Conservation (phyloP, 139 green algal species). For the Spirogloea muscicola region DNA sequence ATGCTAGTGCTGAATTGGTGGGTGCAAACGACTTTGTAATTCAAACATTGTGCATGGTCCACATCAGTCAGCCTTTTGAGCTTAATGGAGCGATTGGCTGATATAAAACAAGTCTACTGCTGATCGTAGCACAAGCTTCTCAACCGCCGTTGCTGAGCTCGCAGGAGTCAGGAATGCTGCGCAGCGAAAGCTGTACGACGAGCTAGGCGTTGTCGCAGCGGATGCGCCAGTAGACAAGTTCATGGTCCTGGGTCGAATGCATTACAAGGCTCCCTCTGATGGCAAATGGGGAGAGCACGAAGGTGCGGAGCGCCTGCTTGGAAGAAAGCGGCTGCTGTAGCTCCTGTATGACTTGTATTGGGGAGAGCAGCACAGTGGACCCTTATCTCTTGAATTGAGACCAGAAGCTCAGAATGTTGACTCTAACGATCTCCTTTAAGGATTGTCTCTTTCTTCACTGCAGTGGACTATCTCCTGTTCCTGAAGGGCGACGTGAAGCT, state of each 20-base stretch:
- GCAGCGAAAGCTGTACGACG: conserved; percentile 53
- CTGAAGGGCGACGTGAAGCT: conserved; percentile 53
- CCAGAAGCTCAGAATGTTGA: background rate
- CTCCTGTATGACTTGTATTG: background rate
- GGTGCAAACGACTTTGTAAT: no score
- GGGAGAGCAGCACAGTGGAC: background rate
- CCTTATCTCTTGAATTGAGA: background rate
- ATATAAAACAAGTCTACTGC: background rate
- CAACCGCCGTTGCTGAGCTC: background rate
- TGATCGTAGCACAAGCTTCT: background rate
- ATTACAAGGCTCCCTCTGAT: conserved; percentile 77
- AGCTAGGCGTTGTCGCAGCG: conserved; percentile 44
- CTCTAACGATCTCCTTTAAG: background rate
- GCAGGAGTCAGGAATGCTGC: conserved; percentile 37
- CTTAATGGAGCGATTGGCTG: no score
- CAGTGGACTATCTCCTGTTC: conserved; percentile 96
- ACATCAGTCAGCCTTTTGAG: no score
- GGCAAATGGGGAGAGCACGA: conserved; percentile 66
- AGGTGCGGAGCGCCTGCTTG: conserved; percentile 41
- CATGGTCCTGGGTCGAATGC: conserved; percentile 81
- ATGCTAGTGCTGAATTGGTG: no score
- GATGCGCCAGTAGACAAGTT: conserved; percentile 63
- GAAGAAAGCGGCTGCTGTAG: background rate
- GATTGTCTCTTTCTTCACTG: background rate
- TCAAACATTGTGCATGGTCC: no score